Evolutionary conservation across 1,284 basidiomycete genomes (phyloP), one percentile per base, ranked within the genome.

Genomic region (Termitomyces sp.): DNA sequence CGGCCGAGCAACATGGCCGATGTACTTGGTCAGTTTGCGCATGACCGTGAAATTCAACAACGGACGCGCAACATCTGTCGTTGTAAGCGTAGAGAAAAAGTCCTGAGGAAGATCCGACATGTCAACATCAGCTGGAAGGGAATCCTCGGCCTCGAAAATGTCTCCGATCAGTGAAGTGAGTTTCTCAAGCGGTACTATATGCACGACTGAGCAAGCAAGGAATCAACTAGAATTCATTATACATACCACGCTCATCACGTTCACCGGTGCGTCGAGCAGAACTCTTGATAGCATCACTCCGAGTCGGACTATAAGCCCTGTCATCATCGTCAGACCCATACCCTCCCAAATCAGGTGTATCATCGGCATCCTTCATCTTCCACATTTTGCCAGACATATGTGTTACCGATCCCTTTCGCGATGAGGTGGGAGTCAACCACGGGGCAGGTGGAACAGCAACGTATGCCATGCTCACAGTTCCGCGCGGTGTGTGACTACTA

Each of bases 111-210:
- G 70, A 53, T 84, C 81, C 12, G 70, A 65, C 4, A 75, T 59
- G 39, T 82, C 78, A 1, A 81, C 73, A 56, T 90, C 85, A 1
- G 86, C 77, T 2, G 88, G 81, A 19, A 96, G 75, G 0, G 80
- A 69, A 65, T 96, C 94, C 65, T 95, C 90, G 0, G 92, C 90
- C 66, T 95, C 92, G 61, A 95, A 90, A 19, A 96, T 81, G 54
- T 95, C 92, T 58, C 95, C 92, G 1, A 95, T 73, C 4, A 75
- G 62, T 1, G 73, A 70, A 1, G 75, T 76, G 5, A 96, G 75
- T 65, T 90, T 94, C 64, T 92, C 84, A 7, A 92, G 70, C 0
- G 88, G 84, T 1, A 70, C 88, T 92, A 61, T 47, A 51, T 38
- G 54, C 36, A 54, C 21, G 34, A 26, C 28, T 51, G 24, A 45